phyloP scores from a whole-genome alignment of 371 early-diverging fungal genomes.

The Chytridium lagenaria region DNA sequence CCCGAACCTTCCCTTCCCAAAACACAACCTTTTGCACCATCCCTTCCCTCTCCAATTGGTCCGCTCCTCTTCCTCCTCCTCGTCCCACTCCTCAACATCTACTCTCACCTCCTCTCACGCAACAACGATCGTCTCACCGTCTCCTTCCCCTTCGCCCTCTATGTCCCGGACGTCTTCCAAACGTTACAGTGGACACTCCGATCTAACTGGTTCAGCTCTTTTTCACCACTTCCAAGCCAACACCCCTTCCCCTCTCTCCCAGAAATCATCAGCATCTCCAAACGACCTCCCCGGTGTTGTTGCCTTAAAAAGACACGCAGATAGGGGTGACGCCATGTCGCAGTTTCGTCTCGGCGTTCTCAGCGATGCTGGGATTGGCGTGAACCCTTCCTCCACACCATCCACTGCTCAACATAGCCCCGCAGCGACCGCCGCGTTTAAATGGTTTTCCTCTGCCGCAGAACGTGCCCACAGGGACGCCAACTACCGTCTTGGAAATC shows the following conservation, averaged over 20 bases:
- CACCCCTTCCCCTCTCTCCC: not conserved
- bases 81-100: not conserved
- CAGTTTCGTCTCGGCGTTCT: conserved; percentile 1
- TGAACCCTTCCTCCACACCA: not conserved
- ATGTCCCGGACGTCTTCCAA: not conserved
- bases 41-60: not conserved
- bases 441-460: conserved; percentile 7
- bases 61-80: not conserved
- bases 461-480: not conserved
- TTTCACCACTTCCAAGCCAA: not conserved
- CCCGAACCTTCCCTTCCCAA: not conserved
- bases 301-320: not conserved
- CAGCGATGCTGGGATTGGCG: conserved; percentile 3
- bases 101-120: not conserved
- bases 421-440: not conserved
- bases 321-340: not conserved
- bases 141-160: conserved; percentile 4
- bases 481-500: conserved; percentile 10
- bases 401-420: not conserved
- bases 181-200: not conserved
- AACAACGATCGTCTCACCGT: not conserved
- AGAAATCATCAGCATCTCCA: not conserved
- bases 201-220: not conserved
- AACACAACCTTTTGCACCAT: too few species aligned
- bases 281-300: not conserved